These are phyloP conservation scores for Myxozyma geophila DNA, from an alignment of 805 yeast genomes.

Conservation along the genomic window DNA sequence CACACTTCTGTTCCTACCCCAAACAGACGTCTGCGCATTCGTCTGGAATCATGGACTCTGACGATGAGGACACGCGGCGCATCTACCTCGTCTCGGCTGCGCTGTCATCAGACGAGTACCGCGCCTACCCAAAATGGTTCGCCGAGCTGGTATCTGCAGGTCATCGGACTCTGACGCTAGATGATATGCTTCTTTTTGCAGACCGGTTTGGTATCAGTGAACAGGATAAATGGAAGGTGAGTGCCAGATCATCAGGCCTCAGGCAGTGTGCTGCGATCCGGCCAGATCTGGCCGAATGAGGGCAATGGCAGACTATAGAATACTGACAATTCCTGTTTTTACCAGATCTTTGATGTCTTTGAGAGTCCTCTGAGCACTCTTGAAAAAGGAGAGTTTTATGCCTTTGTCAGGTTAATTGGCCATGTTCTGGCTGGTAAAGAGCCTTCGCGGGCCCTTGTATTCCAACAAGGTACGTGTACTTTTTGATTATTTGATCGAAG, in stretches of 20 bases:
- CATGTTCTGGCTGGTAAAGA: constrained; percentile 59
- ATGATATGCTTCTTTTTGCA: constrained; percentile 79
- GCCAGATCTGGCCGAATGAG: background rate
- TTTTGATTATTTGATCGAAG: background rate
- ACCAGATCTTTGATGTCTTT: constrained; percentile 41
- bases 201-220: constrained; percentile 71
- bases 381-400: constrained; percentile 90
- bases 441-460: constrained; percentile 34
- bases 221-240: constrained; percentile 56
- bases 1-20: no score
- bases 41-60: constrained; percentile 8
- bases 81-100: constrained; percentile 35
- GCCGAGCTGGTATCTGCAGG: constrained; percentile 71
- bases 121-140: constrained; percentile 92
- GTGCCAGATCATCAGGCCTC: constrained; percentile 4
- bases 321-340: background rate
- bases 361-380: constrained; percentile 54
- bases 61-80: constrained; percentile 27
- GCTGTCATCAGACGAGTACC: constrained; percentile 74
- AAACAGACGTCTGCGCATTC: background rate
- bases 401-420: constrained; percentile 76
- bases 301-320: background rate
- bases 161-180: constrained; percentile 64
- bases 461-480: constrained; percentile 33
- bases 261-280: background rate